Evolutionary conservation across 2,329 filamentous ascomycete genomes (phyloP).

Genomic region (Tricladium varicosporioides): DNA sequence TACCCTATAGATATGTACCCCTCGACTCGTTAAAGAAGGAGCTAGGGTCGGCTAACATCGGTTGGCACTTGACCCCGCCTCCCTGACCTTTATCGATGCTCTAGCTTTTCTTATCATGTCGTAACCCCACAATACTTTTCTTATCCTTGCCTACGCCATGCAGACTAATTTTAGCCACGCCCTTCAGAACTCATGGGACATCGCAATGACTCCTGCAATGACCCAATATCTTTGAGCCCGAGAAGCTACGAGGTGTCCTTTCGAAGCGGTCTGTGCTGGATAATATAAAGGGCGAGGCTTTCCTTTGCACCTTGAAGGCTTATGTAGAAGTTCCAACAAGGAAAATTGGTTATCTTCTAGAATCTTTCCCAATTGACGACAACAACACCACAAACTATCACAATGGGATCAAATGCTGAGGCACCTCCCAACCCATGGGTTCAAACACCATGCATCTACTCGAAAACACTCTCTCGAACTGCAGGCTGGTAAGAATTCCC

Average conservation of each 20-base stretch:
- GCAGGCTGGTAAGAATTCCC: conserved; percentile 29
- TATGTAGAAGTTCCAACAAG: not conserved
- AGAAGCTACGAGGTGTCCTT: no score
- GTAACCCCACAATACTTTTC: no score
- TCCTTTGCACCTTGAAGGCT: not conserved
- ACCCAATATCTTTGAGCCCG: no score
- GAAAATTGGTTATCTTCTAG: not conserved
- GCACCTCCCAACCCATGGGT: conserved; percentile 25
- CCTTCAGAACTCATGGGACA: no score
- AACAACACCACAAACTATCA: not conserved
- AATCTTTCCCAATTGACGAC: not conserved
- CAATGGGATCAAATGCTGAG: conserved; percentile 18
- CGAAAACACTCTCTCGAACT: conserved; percentile 24
- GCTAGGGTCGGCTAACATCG: not conserved
- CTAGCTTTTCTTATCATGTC: no score
- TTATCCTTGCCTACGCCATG: no score
- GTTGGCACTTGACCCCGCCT: not conserved
- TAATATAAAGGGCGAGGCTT: no score
- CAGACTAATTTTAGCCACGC: no score
- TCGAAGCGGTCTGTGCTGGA: no score
- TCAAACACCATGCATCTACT: conserved; percentile 27
- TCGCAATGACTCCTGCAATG: no score
- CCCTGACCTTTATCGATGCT: no score
- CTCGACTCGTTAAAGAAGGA: not conserved
- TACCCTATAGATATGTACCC: not conserved